Percentiles rank a stretch among this genome's conserved stretches.
These are phyloP conservation scores for Starmerella vaccinii DNA, from an alignment of 805 yeast species.

Conservation along the genomic window DNA sequence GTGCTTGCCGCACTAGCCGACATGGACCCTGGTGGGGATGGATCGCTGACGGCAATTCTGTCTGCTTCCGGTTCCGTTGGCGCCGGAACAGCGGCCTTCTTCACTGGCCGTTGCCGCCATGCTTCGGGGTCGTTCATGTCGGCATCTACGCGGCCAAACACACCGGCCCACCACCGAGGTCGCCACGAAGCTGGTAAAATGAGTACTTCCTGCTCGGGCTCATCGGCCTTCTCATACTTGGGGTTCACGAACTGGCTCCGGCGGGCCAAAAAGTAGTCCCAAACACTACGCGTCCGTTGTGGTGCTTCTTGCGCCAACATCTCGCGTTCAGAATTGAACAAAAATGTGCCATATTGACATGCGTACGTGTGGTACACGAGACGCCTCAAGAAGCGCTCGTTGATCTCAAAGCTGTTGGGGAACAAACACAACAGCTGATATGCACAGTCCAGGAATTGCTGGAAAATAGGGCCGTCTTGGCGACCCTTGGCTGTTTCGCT, in stretches of 20 bases:
- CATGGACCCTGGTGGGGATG: constrained; percentile 5
- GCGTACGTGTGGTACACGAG: constrained; percentile 80
- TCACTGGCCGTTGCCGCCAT: constrained; percentile 22
- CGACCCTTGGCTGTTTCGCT: constrained; percentile 24
- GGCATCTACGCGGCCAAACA: constrained; percentile 64
- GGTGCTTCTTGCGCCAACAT: constrained; percentile 37
- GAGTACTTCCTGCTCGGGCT: constrained; percentile 21
- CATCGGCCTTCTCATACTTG: constrained; percentile 30
- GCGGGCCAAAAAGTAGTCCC: constrained; percentile 87
- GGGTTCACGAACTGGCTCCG: constrained; percentile 55
- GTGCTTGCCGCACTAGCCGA: constrained; percentile 3
- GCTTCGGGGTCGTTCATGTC: constrained; percentile 43
- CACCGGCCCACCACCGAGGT: constrained; percentile 74
- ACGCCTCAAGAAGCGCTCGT: constrained; percentile 76
- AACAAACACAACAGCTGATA: constrained; percentile 66
- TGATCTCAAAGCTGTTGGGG: constrained; percentile 71
- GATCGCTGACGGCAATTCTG: not conserved
- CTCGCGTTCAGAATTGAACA: constrained; percentile 66
- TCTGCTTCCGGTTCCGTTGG: not conserved
- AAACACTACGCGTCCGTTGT: constrained; percentile 59
- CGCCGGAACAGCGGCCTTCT: not conserved
- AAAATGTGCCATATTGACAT: constrained; percentile 88
- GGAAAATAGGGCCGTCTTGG: constrained; percentile 82
- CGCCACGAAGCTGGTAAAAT: constrained; percentile 14
- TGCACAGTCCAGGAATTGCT: constrained; percentile 83